phyloP scores from a whole-genome alignment of 1,139 yeast genomes.

The Hansenula lynferdii region DNA sequence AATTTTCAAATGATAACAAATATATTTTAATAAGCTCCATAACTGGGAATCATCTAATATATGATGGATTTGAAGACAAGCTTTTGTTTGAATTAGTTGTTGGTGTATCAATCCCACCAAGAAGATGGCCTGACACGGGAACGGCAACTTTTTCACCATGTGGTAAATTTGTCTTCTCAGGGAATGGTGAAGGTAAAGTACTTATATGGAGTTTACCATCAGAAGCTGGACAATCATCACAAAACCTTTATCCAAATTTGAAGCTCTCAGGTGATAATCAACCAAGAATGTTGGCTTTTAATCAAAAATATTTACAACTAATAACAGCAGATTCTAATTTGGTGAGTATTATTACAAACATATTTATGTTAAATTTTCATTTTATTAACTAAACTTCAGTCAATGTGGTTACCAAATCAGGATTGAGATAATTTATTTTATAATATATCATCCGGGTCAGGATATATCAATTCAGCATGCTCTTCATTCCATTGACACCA shows the following conservation, averaged over 20 bases:
- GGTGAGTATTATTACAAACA: no score
- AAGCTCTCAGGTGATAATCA: constrained; percentile 26
- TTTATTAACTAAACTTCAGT: no score
- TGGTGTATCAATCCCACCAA: constrained; percentile 32
- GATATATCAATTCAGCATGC: constrained; percentile 65
- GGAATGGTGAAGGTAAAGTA: constrained; percentile 51
- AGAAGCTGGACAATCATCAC: neutral
- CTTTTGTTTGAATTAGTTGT: constrained; percentile 48
- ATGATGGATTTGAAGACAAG: constrained; percentile 71
- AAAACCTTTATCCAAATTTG: constrained; percentile 23
- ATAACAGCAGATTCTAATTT: constrained; percentile 65
- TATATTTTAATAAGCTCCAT: constrained; percentile 60
- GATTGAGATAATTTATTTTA: constrained; percentile 3
- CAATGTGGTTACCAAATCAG: constrained; percentile 20
- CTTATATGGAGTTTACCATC: constrained; percentile 51
- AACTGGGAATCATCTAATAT: constrained; percentile 46
- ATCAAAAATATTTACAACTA: constrained; percentile 71
- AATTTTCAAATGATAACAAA: constrained; percentile 82
- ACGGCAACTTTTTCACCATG: constrained; percentile 77
- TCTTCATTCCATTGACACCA: constrained; percentile 77
- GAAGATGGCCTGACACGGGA: constrained; percentile 51
- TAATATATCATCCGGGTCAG: constrained; percentile 35
- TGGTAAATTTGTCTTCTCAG: constrained; percentile 67
- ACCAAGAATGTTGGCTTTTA: constrained; percentile 66
- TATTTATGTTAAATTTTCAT: no score